Evolutionary conservation across 2,329 filamentous ascomycete species (phyloP).

Genomic region (Hymenoscyphus salicellus): DNA sequence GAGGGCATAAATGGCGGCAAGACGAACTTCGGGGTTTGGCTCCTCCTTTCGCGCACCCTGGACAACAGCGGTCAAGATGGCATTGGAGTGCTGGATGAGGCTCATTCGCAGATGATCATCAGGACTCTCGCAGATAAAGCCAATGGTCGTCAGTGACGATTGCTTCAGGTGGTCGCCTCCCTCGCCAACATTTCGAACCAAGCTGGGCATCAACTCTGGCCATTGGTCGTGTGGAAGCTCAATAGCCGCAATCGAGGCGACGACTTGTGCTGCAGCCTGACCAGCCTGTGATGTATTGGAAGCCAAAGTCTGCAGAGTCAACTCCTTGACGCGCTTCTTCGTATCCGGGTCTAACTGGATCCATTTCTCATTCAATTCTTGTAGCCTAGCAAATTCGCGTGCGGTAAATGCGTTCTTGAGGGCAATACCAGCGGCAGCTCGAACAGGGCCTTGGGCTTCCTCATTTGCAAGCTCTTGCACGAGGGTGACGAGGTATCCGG

Average conservation of each 20-base stretch:
- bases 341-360: conserved; percentile 75
- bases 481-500: conserved; percentile 87
- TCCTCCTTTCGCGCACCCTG: conserved; percentile 98
- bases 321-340: conserved; percentile 82
- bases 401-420: conserved; percentile 98
- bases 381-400: conserved; percentile 81
- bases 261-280: conserved; percentile 88
- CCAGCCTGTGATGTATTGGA: conserved; percentile 80
- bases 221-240: conserved; percentile 92
- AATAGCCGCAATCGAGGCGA: conserved; percentile 90
- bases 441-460: conserved; percentile 74
- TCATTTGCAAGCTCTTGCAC: conserved; percentile 95
- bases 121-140: conserved; percentile 96
- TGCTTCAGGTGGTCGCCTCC: conserved; percentile 89
- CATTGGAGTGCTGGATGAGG: conserved; percentile 85
- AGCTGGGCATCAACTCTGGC: conserved; percentile 81
- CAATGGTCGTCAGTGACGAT: conserved; percentile 90
- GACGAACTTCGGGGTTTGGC: conserved; percentile 82
- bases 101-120: conserved; percentile 80
- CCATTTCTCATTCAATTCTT: conserved; percentile 93
- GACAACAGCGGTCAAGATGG: conserved; percentile 94
- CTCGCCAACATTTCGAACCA: conserved; percentile 90
- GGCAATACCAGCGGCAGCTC: conserved; percentile 91
- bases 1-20: conserved; percentile 88
- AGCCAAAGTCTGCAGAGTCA: conserved; percentile 82